Percentiles rank a stretch among this genome's conserved stretches.
Evolutionary conservation across 352 stramenopile species (phyloP).

Genomic region (Pythium rhizo-oryzae): DNA sequence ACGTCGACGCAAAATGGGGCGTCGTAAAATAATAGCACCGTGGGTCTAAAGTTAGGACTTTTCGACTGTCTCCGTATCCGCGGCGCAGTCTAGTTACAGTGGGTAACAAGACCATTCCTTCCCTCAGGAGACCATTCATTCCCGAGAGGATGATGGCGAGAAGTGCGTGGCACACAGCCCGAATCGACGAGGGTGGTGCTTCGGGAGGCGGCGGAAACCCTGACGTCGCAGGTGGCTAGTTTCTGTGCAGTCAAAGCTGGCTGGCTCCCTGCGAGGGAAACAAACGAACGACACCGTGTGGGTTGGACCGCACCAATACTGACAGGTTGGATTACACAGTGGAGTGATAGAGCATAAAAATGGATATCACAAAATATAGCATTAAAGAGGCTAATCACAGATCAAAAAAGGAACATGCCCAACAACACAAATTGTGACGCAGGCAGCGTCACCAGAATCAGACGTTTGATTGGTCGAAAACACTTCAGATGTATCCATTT

Average conservation of each 20-base stretch:
- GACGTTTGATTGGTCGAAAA: constrained; percentile 19
- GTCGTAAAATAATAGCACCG: background rate
- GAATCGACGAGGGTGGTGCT: constrained; percentile 18
- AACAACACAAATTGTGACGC: constrained; percentile 17
- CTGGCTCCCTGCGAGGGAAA: constrained; percentile 3
- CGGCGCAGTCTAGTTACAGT: too few relatives aligned
- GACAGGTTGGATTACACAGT: background rate
- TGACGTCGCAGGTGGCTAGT: constrained; percentile 20
- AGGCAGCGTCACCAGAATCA: constrained; percentile 14
- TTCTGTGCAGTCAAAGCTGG: constrained; percentile 19
- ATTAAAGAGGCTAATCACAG: constrained; percentile 10
- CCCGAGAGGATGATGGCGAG: constrained; percentile 1
- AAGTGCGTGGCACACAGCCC: constrained; percentile 13
- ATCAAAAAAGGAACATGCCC: constrained; percentile 16
- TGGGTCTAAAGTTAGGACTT: too few relatives aligned
- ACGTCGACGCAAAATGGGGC: constrained; percentile 1
- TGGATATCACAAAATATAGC: constrained; percentile 1
- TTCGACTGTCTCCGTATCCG: too few relatives aligned
- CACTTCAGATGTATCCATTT: constrained; percentile 22
- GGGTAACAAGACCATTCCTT: too few relatives aligned
- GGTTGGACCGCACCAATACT: constrained; percentile 25
- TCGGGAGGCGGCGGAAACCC: constrained; percentile 12
- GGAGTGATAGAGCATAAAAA: background rate
- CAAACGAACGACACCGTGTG: background rate
- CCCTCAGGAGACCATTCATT: background rate